Conservation (phyloP, 176 grass and related monocot species). For the Ensete glaucum region DNA sequence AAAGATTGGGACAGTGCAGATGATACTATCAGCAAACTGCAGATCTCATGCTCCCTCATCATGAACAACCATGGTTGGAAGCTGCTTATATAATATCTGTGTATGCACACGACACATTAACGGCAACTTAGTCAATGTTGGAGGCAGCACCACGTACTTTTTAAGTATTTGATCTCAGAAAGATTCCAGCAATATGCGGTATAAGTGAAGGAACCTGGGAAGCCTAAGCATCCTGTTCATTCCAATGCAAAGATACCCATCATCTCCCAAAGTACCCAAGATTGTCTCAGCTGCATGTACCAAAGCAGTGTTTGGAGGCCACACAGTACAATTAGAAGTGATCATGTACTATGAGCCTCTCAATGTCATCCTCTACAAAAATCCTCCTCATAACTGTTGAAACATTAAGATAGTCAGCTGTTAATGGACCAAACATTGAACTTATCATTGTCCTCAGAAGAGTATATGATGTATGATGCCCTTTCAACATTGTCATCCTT, state of each 20-base stretch:
- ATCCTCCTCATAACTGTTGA: slow-evolving; percentile 41
- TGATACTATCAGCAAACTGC: background rate
- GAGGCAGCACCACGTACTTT: slow-evolving; percentile 66
- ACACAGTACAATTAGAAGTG: slow-evolving; percentile 79
- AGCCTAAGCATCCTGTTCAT: slow-evolving; percentile 64
- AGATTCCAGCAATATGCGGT: slow-evolving; percentile 98
- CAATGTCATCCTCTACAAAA: slow-evolving; percentile 54
- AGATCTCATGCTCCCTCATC: background rate
- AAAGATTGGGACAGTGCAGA: background rate
- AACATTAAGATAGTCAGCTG: slow-evolving; percentile 81
- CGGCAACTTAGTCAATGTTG: slow-evolving; percentile 33
- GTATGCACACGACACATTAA: background rate
- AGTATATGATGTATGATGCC: slow-evolving; percentile 76
- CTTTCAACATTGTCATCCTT: slow-evolving; percentile 75
- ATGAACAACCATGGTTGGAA: background rate
- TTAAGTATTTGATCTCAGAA: slow-evolving; percentile 50
- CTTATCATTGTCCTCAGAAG: slow-evolving; percentile 91
- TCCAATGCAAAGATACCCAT: slow-evolving; percentile 75
- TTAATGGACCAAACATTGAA: slow-evolving; percentile 68
- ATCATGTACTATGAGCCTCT: slow-evolving; percentile 98
- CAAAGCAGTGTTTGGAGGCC: slow-evolving; percentile 73
- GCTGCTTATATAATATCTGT: background rate
- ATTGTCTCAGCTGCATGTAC: slow-evolving; percentile 68
- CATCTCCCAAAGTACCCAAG: slow-evolving; percentile 92
- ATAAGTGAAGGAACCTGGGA: slow-evolving; percentile 77